Conservation (phyloP, 2,329 filamentous ascomycete species). For the Hymenoscyphus scutula region DNA sequence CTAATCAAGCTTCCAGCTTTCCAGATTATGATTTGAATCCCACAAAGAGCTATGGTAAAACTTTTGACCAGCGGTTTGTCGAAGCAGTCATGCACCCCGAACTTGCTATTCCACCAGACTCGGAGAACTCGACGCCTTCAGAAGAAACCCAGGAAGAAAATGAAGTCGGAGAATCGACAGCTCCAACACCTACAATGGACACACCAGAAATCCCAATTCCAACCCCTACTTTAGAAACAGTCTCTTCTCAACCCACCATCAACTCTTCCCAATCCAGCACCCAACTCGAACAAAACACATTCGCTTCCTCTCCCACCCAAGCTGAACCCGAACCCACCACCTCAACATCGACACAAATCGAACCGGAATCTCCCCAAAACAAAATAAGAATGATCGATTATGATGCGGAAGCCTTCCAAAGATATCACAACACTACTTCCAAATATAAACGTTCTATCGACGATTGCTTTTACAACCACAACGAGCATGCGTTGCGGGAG, state of each 20-base stretch:
- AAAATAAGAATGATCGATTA: slow-evolving; percentile 18
- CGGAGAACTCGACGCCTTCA: neutral
- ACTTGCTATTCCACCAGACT: neutral
- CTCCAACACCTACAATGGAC: neutral
- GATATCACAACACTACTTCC: slow-evolving; percentile 32
- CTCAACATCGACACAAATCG: neutral
- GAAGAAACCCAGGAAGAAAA: neutral
- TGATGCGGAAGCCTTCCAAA: slow-evolving; percentile 34
- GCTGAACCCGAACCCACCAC: neutral
- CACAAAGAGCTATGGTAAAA: slow-evolving; percentile 23
- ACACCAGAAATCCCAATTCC: neutral
- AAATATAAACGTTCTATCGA: slow-evolving; percentile 35
- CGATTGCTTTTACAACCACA: slow-evolving; percentile 36
- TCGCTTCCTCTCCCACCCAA: no score
- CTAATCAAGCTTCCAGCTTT: slow-evolving; percentile 15
- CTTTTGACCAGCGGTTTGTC: slow-evolving; percentile 37
- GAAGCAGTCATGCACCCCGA: slow-evolving; percentile 29
- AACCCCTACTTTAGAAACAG: neutral
- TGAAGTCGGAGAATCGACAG: neutral
- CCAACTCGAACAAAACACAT: neutral
- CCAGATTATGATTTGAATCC: slow-evolving; percentile 34
- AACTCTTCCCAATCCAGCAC: neutral
- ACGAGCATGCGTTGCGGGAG: slow-evolving; percentile 32
- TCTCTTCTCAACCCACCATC: neutral
- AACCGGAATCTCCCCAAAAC: neutral